Evolutionary conservation across 2,329 filamentous ascomycete genomes (phyloP), one percentile per base, ranked within the genome.

Genomic region (Sarocladium oryzae): DNA sequence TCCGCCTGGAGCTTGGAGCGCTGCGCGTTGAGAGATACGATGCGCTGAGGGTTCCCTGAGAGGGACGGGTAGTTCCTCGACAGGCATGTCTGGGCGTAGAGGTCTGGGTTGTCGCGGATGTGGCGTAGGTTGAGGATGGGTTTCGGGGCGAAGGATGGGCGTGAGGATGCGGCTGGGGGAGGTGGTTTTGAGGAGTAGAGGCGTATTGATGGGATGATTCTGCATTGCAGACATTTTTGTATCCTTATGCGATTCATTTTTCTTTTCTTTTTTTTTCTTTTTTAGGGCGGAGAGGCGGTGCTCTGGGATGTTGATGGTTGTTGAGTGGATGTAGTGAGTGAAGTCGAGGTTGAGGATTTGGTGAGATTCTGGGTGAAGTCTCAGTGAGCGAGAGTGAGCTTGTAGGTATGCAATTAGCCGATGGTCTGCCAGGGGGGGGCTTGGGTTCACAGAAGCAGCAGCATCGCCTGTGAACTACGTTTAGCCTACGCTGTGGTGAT

Each of bases 41-140:
- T 86, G 51, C 70, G 76, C 8, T 69, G 65, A 0, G 84, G 81
- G 58, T 82, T 75, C 13, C 67, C 60, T 33, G 77, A 71, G 56
- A 81, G 78, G 23, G 66, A 58, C 53, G 65, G 75, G 70, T 96
- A 96, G 66, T 96, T 96, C 58, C 93, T 84, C 58, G 90, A 85
- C 54, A 86, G 66, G 69, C 89, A 95, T 63, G 95, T 97, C 57
- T 85, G 76, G 59, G 86, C 79, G 73, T 96, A 88, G 15, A 95
- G 77, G 13, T 85, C 81, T 15, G 87, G 82, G 68, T 95, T 88
- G 62, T 89, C 80, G 53, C 91, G 90, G 66, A 99, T 96, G 70
- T 93, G 86, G 66, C 89, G 92, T 64, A 95, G 78, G 71, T 96
- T 87, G 57, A 95, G 78, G 43, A 79, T 79, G 23, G 88, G 82